Evolutionary conservation across 179 eudicot species (phyloP).

Genomic region (Corrigiola litoralis): DNA sequence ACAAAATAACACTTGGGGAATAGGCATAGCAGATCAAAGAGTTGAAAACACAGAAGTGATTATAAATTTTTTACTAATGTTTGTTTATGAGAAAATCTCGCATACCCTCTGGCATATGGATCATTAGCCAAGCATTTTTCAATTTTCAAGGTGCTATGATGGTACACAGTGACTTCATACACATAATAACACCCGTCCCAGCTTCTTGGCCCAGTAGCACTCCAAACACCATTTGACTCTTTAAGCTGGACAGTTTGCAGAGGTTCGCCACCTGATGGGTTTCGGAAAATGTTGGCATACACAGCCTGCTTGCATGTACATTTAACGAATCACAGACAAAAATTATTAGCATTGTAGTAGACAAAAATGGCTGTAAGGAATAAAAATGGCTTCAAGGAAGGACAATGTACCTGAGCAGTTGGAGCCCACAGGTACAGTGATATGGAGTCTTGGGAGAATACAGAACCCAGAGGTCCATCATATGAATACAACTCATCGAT

Average conservation of each 20-base stretch:
- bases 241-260: conserved; percentile 52
- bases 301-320: conserved; percentile 49
- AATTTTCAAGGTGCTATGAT: conserved; percentile 65
- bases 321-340: not conserved
- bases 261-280: conserved; percentile 51
- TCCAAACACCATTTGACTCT: conserved; percentile 84
- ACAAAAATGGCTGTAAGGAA: not conserved
- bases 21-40: not conserved
- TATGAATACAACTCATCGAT: conserved; percentile 81
- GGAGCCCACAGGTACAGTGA: conserved; percentile 95
- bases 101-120: conserved; percentile 99
- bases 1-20: not conserved
- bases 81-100: not conserved
- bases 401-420: conserved; percentile 69
- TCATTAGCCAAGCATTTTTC: conserved; percentile 84
- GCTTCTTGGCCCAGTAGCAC: conserved; percentile 57
- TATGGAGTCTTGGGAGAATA: conserved; percentile 55
- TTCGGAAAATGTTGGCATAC: conserved; percentile 47
- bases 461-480: conserved; percentile 81
- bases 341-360: conserved; percentile 1
- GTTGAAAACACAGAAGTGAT: not conserved
- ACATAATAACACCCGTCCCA: conserved; percentile 99
- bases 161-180: conserved; percentile 87
- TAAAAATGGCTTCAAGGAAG: conserved; percentile 5
- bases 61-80: not conserved